phyloP scores from a whole-genome alignment of 2,329 filamentous ascomycete genomes.

The Mycocentrospora acerina region DNA sequence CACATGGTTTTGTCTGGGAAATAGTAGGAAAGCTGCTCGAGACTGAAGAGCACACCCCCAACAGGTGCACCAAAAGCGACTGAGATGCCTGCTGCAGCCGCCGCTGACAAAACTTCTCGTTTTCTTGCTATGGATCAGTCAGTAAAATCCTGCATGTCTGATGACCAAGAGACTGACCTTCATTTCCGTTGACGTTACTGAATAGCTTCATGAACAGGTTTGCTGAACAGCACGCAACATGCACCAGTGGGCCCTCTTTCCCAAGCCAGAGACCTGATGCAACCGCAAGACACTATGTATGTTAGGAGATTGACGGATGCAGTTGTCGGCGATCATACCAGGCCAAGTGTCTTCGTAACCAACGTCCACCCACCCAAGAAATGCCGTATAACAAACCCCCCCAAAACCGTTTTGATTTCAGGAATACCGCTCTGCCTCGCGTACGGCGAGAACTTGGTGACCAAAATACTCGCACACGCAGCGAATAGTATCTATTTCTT shows the following conservation, averaged over 20 bases:
- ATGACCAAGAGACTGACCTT: constrained; percentile 58
- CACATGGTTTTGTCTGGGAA: constrained; percentile 99
- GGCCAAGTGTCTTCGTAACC: constrained; percentile 81
- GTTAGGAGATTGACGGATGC: constrained; percentile 14
- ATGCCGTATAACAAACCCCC: constrained; percentile 86
- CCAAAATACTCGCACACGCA: constrained; percentile 72
- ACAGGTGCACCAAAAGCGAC: constrained; percentile 94
- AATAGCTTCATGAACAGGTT: constrained; percentile 93
- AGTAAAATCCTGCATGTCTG: constrained; percentile 17
- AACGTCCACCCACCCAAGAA: constrained; percentile 90
- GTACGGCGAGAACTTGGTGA: constrained; percentile 81
- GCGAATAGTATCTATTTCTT: constrained; percentile 70
- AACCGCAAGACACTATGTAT: constrained; percentile 76
- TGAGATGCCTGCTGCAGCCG: constrained; percentile 87
- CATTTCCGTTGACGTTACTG: constrained; percentile 76
- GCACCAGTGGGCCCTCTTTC: constrained; percentile 92
- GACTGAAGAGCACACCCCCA: constrained; percentile 89
- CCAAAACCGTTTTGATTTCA: constrained; percentile 94
- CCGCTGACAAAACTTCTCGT: constrained; percentile 87
- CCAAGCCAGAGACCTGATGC: constrained; percentile 95
- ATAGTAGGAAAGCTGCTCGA: constrained; percentile 96
- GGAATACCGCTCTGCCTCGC: constrained; percentile 95
- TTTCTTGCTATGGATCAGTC: constrained; percentile 67
- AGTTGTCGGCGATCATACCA: constrained; percentile 56
- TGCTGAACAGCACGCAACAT: constrained; percentile 95